Base-by-base conservation (phyloP, 2,329 filamentous ascomycete genomes). In the Cladosporium austrohemisphaericum region DNA sequence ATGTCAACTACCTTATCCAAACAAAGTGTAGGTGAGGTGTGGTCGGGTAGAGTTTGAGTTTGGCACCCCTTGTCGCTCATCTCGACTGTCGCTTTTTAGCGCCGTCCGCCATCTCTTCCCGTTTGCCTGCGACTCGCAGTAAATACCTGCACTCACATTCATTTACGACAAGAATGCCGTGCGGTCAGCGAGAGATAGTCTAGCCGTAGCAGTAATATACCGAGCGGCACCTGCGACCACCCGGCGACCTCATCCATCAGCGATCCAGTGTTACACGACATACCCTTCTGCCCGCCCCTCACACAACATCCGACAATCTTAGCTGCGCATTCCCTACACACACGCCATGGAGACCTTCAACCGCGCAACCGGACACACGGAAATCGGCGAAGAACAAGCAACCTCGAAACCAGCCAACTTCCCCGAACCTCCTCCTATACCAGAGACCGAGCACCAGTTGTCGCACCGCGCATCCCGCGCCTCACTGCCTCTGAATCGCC, bases 271-370 rank as follows among this genome's bases (percentile, higher is more conserved):
- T 11, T 19, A 13, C 18, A n/a, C 35, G 35, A 37, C 35, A 11
- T 5, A 22, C 22, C 10, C 16, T 19, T 9, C 22, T 37, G 35
- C n/a, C n/a, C n/a, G n/a, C n/a, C n/a, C n/a, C n/a, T n/a, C n/a
- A n/a, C n/a, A n/a, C n/a, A n/a, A n/a, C n/a, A n/a, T n/a, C n/a
- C 11, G 20, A 23, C 5, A 16, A 13, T 10, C 3, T 40, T 25
- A 19, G 13, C 40, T 28, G 38, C 38, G 23, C 26, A 8, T 14
- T 14, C 26, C 23, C 38, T 29, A 28, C 11, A 18, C 18, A 38
- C 28, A 14, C 23, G 40, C n/a, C n/a, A 67, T 67, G 65, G 59
- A 67, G 31, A 58, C 63, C n/a, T 57, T 67, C 38, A 59, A 65
- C 57, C 61, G 59, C 26, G 51, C 65, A 18, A 64, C 64, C 38